These are phyloP conservation scores for Diphasiastrum complanatum DNA, from an alignment of 83 land plant species.

Conservation along the genomic window DNA sequence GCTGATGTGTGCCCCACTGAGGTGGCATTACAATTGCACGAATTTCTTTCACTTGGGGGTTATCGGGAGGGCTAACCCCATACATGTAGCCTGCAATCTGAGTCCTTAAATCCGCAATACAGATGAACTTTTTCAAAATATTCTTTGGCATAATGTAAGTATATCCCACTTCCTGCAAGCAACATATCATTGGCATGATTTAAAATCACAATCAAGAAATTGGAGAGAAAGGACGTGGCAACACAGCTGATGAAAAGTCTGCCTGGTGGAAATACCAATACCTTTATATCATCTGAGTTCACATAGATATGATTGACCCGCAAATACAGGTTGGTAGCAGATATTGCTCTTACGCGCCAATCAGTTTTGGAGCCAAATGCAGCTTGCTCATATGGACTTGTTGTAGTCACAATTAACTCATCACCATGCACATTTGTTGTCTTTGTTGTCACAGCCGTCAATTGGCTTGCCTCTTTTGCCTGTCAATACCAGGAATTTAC, in stretches of 20 bases:
- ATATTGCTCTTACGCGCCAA: slow-evolving; percentile 98
- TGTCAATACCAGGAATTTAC: slow-evolving; percentile 26
- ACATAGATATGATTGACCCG: slow-evolving; percentile 98
- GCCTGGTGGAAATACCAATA: too few relatives aligned
- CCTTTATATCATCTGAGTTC: slow-evolving; percentile 99
- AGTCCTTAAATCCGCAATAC: slow-evolving; percentile 89
- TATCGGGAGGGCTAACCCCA: slow-evolving; percentile 96
- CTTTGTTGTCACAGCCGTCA: slow-evolving; percentile 93
- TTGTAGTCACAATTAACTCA: slow-evolving; percentile 92
- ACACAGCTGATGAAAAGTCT: neutral
- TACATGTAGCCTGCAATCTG: slow-evolving; percentile 91
- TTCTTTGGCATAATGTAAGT: slow-evolving; percentile 99
- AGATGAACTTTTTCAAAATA: slow-evolving; percentile 91
- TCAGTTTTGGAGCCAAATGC: slow-evolving; percentile 95
- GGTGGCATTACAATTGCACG: slow-evolving; percentile 98
- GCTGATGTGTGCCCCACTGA: slow-evolving; percentile 98
- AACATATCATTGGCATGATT: too few relatives aligned
- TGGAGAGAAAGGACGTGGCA: neutral
- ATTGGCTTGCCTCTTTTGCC: slow-evolving; percentile 97
- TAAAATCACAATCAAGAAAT: neutral
- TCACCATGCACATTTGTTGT: slow-evolving; percentile 99
- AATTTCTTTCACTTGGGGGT: slow-evolving; percentile 97
- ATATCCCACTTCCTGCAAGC: slow-evolving; percentile 85
- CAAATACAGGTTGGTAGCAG: slow-evolving; percentile 93
- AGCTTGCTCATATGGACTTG: slow-evolving; percentile 98